Evolutionary conservation across 106 monocot species (phyloP).

Genomic region (Allium sativum): DNA sequence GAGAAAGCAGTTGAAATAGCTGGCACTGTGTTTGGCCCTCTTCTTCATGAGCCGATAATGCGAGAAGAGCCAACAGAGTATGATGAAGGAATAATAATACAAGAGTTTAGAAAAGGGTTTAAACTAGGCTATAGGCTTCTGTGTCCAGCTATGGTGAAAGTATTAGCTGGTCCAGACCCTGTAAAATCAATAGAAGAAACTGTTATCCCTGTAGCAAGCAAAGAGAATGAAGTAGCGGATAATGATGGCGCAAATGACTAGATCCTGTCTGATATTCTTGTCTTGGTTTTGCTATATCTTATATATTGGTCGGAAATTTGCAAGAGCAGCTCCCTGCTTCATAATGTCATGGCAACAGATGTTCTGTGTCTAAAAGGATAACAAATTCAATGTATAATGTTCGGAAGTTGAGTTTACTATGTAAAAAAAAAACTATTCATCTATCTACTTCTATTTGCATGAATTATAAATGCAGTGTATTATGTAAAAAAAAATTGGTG

Average conservation of each 20-base stretch:
- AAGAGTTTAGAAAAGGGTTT: conserved; percentile 83
- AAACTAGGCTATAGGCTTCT: conserved; percentile 71
- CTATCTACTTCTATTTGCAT: too few species aligned
- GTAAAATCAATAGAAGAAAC: conserved; percentile 24
- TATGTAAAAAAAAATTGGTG: too few species aligned
- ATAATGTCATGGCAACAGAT: too few species aligned
- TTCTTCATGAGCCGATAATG: conserved; percentile 94
- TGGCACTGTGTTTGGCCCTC: too few species aligned
- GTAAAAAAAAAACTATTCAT: too few species aligned
- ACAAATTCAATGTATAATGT: too few species aligned
- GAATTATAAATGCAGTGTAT: too few species aligned
- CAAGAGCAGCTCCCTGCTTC: background rate
- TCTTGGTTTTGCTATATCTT: too few species aligned
- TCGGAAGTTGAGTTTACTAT: too few species aligned
- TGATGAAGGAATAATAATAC: conserved; percentile 67
- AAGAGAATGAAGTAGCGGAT: conserved; percentile 14
- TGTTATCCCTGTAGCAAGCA: background rate
- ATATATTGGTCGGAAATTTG: background rate
- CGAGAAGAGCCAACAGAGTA: conserved; percentile 62
- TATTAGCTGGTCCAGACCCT: conserved; percentile 81
- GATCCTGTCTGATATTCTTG: conserved; percentile 6
- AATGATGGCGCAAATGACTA: conserved; percentile 15
- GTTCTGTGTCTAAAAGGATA: too few species aligned
- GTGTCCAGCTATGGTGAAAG: conserved; percentile 88
- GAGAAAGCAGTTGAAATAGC: too few species aligned